phyloP scores from a whole-genome alignment of 2,329 filamentous ascomycete species.

The Fusarium nanum region DNA sequence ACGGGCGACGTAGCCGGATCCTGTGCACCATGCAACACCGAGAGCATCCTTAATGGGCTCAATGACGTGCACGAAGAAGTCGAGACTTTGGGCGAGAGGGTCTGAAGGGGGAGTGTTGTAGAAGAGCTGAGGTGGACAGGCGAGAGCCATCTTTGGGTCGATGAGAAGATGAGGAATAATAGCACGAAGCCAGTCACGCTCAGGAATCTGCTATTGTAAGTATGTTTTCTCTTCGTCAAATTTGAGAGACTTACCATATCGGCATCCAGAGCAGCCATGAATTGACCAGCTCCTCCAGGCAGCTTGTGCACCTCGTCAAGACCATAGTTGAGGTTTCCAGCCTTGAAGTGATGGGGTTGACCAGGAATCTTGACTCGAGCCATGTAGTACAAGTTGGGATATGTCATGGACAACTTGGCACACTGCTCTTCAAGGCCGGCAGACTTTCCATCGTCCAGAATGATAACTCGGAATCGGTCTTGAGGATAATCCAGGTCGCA shows the following conservation, averaged over 20 bases:
- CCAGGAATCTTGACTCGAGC: conserved; percentile 62
- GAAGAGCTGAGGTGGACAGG: conserved; percentile 71
- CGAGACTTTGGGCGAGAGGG: conserved; percentile 67
- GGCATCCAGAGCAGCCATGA: conserved; percentile 72
- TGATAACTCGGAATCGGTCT: conserved; percentile 64
- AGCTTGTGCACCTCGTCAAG: conserved; percentile 62
- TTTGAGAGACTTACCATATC: conserved; percentile 63
- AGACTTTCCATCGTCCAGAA: conserved; percentile 67
- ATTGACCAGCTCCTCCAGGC: conserved; percentile 66
- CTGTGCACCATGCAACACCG: conserved; percentile 72
- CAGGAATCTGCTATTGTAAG: conserved; percentile 61
- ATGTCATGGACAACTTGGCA: conserved; percentile 52
- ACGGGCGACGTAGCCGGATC: conserved; percentile 70
- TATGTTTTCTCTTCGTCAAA: background rate
- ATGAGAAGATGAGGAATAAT: conserved; percentile 69
- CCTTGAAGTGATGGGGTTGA: conserved; percentile 69
- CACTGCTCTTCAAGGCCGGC: conserved; percentile 56
- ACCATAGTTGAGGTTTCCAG: conserved; percentile 72
- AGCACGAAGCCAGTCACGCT: conserved; percentile 69
- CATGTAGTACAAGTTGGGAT: conserved; percentile 65
- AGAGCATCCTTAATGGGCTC: conserved; percentile 63
- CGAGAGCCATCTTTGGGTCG: conserved; percentile 67
- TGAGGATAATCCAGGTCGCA: conserved; percentile 66
- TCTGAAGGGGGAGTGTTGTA: conserved; percentile 71
- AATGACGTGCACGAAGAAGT: conserved; percentile 67